A percentile compares a stretch with the other conserved stretches of the same genome.
These are phyloP conservation scores for Trematosphaeria pertusa DNA, from an alignment of 2,329 filamentous ascomycete species.

Conservation along the genomic window DNA sequence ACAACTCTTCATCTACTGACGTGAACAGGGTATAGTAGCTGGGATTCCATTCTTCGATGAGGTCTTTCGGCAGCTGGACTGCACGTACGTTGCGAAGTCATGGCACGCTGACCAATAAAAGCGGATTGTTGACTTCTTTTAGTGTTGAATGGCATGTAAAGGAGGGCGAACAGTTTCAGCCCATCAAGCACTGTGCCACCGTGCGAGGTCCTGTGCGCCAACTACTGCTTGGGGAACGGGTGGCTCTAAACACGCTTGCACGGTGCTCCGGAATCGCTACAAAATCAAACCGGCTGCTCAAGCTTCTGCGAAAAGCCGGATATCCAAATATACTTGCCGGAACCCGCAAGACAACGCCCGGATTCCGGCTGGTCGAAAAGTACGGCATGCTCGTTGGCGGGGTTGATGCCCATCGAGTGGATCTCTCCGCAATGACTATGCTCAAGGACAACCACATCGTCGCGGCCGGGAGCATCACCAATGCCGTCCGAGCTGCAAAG, in stretches of 20 bases:
- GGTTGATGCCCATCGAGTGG: slow-evolving; percentile 89
- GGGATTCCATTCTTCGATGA: slow-evolving; percentile 96
- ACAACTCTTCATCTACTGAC: slow-evolving; percentile 1
- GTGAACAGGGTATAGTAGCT: slow-evolving; percentile 75
- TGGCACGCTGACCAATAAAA: background rate
- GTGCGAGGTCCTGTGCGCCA: slow-evolving; percentile 84
- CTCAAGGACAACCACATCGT: slow-evolving; percentile 99
- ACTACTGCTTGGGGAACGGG: slow-evolving; percentile 88
- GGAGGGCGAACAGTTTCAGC: slow-evolving; percentile 74
- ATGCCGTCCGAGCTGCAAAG: slow-evolving; percentile 84
- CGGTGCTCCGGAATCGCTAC: slow-evolving; percentile 92
- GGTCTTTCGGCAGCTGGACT: slow-evolving; percentile 87
- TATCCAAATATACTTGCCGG: slow-evolving; percentile 88
- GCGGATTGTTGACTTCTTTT: background rate
- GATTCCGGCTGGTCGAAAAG: slow-evolving; percentile 94
- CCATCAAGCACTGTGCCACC: slow-evolving; percentile 72
- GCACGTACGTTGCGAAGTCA: slow-evolving; percentile 61
- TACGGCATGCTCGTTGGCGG: slow-evolving; percentile 97
- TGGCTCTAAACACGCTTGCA: slow-evolving; percentile 88
- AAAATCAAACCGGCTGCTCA: slow-evolving; percentile 58
- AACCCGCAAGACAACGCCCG: slow-evolving; percentile 95
- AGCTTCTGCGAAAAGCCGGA: slow-evolving; percentile 65
- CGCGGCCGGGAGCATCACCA: slow-evolving; percentile 82
- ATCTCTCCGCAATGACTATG: slow-evolving; percentile 93
- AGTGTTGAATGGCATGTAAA: slow-evolving; percentile 84